Evolutionary conservation across 75 land plant species (phyloP).

Genomic region (Cupressus sempervirens): DNA sequence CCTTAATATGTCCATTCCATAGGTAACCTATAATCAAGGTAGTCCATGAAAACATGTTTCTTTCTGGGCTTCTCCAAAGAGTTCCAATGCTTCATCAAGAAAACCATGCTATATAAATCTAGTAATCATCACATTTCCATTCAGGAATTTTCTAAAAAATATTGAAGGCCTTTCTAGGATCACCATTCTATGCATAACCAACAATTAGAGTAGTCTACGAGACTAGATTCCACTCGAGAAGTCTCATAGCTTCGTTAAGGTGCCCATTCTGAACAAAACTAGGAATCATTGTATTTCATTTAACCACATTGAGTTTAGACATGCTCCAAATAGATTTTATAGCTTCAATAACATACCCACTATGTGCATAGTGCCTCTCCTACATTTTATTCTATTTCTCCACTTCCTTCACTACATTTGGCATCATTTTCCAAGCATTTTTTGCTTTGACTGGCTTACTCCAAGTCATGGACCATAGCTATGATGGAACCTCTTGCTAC

Average conservation of each 20-base stretch:
- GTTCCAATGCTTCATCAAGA: slow-evolving; percentile 7
- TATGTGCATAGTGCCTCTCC: no score
- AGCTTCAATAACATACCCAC: no score
- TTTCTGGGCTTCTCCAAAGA: slow-evolving; percentile 12
- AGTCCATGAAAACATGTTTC: slow-evolving; percentile 14
- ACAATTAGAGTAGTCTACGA: slow-evolving; percentile 21
- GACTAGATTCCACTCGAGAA: not conserved
- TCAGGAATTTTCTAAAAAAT: slow-evolving; percentile 17
- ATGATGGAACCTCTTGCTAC: no score
- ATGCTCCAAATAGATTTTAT: no score
- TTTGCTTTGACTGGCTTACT: no score
- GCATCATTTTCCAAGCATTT: no score
- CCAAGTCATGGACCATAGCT: no score
- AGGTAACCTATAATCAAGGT: slow-evolving; percentile 20
- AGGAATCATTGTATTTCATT: slow-evolving; percentile 22
- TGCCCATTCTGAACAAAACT: slow-evolving; percentile 17
- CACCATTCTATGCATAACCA: slow-evolving; percentile 10
- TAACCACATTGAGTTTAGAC: slow-evolving; percentile 9
- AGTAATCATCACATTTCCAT: slow-evolving; percentile 22
- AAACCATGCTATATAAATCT: slow-evolving; percentile 15
- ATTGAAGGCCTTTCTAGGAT: not conserved
- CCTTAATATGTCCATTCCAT: not conserved
- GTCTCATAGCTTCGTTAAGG: slow-evolving; percentile 10
- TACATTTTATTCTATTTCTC: no score
- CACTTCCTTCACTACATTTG: no score